Evolutionary conservation across 2,329 filamentous ascomycete species (phyloP).

Genomic region (Hysterium pulicare): DNA sequence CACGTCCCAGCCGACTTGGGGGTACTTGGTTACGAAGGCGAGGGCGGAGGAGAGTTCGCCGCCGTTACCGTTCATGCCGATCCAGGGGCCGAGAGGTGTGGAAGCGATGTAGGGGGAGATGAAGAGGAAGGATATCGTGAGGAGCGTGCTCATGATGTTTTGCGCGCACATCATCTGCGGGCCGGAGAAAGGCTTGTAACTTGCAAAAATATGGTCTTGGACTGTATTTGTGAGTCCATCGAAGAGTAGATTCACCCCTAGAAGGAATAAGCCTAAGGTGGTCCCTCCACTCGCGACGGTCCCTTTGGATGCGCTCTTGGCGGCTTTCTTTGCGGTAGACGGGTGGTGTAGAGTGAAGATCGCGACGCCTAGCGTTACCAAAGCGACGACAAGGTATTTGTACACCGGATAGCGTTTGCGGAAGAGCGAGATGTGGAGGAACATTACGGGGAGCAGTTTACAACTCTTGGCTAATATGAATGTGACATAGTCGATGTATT

Average conservation of each 20-base stretch:
- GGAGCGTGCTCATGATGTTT: slow-evolving; percentile 77
- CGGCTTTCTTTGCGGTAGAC: slow-evolving; percentile 34
- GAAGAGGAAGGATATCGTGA: slow-evolving; percentile 75
- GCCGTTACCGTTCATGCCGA: slow-evolving; percentile 43
- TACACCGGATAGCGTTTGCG: slow-evolving; percentile 85
- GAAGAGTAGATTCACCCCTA: slow-evolving; percentile 87
- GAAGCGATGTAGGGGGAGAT: slow-evolving; percentile 75
- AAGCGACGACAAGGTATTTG: slow-evolving; percentile 90
- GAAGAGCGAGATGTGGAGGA: slow-evolving; percentile 90
- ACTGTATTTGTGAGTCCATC: slow-evolving; percentile 95
- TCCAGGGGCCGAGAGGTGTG: slow-evolving; percentile 44
- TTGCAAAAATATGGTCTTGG: slow-evolving; percentile 86
- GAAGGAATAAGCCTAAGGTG: slow-evolving; percentile 75
- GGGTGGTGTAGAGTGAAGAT: slow-evolving; percentile 87
- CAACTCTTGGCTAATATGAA: slow-evolving; percentile 97
- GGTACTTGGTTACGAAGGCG: slow-evolving; percentile 75
- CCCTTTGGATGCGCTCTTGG: slow-evolving; percentile 49
- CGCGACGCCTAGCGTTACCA: slow-evolving; percentile 88
- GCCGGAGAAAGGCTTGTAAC: slow-evolving; percentile 75
- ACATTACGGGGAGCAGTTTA: slow-evolving; percentile 98
- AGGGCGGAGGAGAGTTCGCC: slow-evolving; percentile 80
- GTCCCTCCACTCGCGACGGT: slow-evolving; percentile 59
- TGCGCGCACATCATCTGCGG: slow-evolving; percentile 99
- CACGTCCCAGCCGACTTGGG: slow-evolving; percentile 80
- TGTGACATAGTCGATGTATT: slow-evolving; percentile 96